Conservation (phyloP, 441 rosid species). For the Adansonia madagascariensis region DNA sequence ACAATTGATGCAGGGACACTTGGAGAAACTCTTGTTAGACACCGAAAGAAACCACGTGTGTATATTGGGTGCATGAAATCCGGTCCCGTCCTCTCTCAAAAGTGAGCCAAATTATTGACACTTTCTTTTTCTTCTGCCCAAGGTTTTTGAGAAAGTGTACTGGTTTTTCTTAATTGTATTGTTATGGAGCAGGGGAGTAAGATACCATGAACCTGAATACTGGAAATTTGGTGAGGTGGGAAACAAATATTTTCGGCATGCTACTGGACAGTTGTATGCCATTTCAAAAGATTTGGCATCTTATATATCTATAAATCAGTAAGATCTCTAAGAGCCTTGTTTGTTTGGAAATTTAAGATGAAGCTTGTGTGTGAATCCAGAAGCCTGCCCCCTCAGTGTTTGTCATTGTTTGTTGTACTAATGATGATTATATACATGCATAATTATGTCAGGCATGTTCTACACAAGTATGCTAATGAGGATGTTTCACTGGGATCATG, state of each 20-base stretch:
- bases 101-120: conserved; percentile 46
- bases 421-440: conserved; percentile 20
- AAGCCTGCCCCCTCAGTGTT: background rate
- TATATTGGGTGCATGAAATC: conserved; percentile 98
- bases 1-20: conserved; percentile 71
- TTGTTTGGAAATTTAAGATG: conserved; percentile 23
- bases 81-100: conserved; percentile 91
- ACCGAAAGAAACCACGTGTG: conserved; percentile 68
- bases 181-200: conserved; percentile 69
- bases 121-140: background rate
- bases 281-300: conserved; percentile 89
- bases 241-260: conserved; percentile 94
- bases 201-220: conserved; percentile 92
- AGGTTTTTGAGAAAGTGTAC: conserved; percentile 19
- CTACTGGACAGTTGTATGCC: conserved; percentile 89
- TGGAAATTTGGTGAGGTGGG: conserved; percentile 97
- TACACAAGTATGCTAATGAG: conserved; percentile 96
- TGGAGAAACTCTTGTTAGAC: conserved; percentile 84
- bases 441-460: conserved; percentile 72
- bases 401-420: conserved; percentile 21
- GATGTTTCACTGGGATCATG: conserved; percentile 96
- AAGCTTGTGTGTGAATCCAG: conserved; percentile 23
- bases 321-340: conserved; percentile 37
- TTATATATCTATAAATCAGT: conserved; percentile 91
- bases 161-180: conserved; percentile 21